Base-by-base conservation (phyloP, 352 stramenopile genomes). In the Phytophthora pisi region DNA sequence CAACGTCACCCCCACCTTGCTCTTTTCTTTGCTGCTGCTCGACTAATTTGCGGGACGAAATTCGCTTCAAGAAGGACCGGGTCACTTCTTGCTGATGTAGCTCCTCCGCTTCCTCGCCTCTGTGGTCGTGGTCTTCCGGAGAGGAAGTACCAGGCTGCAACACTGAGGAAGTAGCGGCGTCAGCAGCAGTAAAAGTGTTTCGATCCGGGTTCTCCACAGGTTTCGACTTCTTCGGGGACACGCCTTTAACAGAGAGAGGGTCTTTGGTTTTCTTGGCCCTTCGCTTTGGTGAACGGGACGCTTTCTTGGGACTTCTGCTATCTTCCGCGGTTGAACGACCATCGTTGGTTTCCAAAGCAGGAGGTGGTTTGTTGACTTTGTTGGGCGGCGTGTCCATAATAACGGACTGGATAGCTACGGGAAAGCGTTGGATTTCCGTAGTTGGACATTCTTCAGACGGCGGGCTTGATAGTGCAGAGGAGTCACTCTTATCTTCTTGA, bases 21-120 rank as follows among this genome's bases (percentile, higher is more conserved):
- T 62, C 51, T 57, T 55, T 50, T 42, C 16, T 13, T 49, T 45
- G 7, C 16, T 57, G 18, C 45, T 36, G 6, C 11, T 61, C 46
- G 18, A 57, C 15, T 16, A 66, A 0, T 10, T 57, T 67, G 16
- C 57, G 50, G 26, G 65, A 72, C 8, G 65, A 61, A 47, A 64
- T 20, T n/a, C 58, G 45, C 46, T 56, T 53, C 47, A 72, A 61
- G 47, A 68, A 72, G 16, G 47, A 57, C 10, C 53, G 59, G 3
- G 59, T 69, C 6, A 68, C 1, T 24, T 46, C 24, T 69, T 65
- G 66, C 3, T 71, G 57, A 13, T 59, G 47, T 15, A 57, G 13
- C 15, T 5, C 46, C 45, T 65, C 46, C 23, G 57, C 46, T 11
- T 18, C 6, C n/a, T 16, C n/a, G 38, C 23, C 51, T 42, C 10